A percentile compares a stretch with the other conserved stretches of the same genome.
Conservation (phyloP, 306 rosid genomes). For the Prunus dulcis region DNA sequence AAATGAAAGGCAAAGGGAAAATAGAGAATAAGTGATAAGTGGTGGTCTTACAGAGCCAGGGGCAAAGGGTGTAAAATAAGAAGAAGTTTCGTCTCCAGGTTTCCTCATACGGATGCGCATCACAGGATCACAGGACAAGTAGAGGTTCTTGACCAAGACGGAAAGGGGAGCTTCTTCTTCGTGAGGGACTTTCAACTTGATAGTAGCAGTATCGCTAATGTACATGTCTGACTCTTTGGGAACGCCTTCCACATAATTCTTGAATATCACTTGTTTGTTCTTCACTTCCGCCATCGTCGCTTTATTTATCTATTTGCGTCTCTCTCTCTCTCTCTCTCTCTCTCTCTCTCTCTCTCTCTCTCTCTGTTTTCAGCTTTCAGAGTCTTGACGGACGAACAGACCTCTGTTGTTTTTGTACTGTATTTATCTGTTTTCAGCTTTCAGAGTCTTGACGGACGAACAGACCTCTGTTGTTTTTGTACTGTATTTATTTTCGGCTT, state of each 20-base stretch:
- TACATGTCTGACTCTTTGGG: conserved; percentile 5
- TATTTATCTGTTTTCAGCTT: background rate
- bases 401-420: no score
- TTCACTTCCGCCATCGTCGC: background rate
- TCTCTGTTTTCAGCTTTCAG: background rate
- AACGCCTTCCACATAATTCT: background rate
- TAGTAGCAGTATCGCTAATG: conserved; percentile 9
- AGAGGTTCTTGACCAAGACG: conserved; percentile 55
- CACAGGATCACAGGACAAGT: conserved; percentile 69
- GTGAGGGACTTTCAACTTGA: conserved; percentile 32
- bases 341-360: background rate
- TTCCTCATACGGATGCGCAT: conserved; percentile 34
- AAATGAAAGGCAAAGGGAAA: background rate
- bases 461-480: no score
- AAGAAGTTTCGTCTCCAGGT: background rate
- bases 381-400: no score
- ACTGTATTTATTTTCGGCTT: no score
- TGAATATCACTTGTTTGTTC: conserved; percentile 6
- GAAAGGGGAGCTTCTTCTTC: conserved; percentile 26
- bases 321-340: background rate
- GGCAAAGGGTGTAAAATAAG: conserved; percentile 14
- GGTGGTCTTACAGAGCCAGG: conserved; percentile 39
- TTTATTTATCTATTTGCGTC: no score
- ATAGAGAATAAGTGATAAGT: background rate
- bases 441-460: no score